A percentile compares a stretch with the other conserved stretches of the same genome.
Evolutionary conservation across 1,284 basidiomycete species (phyloP).

Genomic region (Entoloma clypeatum): DNA sequence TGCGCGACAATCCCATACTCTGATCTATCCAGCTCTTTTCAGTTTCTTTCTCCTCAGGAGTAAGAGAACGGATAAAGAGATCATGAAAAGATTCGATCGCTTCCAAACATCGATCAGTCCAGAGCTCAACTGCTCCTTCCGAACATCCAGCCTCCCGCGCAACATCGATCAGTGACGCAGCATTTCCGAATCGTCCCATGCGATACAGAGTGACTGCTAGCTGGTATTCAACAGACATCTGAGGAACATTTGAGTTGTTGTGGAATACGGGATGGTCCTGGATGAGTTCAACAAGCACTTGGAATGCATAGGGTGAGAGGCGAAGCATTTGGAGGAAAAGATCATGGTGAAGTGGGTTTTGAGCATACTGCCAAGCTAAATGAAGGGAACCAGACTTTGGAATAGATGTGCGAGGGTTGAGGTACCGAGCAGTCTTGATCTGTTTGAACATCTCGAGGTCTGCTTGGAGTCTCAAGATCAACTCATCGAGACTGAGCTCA

Average conservation of each 20-base stretch:
- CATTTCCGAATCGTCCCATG: constrained; percentile 1
- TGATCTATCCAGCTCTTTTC: constrained; percentile 35
- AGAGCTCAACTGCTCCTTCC: constrained; percentile 29
- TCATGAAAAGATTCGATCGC: constrained; percentile 31
- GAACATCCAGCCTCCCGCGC: constrained; percentile 27
- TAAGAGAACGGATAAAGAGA: constrained; percentile 27
- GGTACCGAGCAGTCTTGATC: no score
- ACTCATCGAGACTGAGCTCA: no score
- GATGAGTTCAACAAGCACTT: constrained; percentile 28
- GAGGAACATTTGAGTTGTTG: no score
- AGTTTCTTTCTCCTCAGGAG: constrained; percentile 30
- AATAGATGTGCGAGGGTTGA: no score
- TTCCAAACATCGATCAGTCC: constrained; percentile 25
- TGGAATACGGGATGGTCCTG: constrained; percentile 24
- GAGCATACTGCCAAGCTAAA: constrained; percentile 29
- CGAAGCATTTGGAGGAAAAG: constrained; percentile 30
- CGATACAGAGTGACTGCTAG: constrained; percentile 25
- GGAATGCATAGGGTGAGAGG: constrained; percentile 28
- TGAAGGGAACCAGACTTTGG: no score
- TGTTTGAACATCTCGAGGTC: no score
- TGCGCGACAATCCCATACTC: constrained; percentile 26
- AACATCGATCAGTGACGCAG: constrained; percentile 17
- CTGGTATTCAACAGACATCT: constrained; percentile 31
- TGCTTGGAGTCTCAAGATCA: no score
- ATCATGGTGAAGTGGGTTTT: constrained; percentile 22